These are phyloP conservation scores for Pulveroboletus sp. DNA, from an alignment of 768 basidiomycete species.

Conservation along the genomic window DNA sequence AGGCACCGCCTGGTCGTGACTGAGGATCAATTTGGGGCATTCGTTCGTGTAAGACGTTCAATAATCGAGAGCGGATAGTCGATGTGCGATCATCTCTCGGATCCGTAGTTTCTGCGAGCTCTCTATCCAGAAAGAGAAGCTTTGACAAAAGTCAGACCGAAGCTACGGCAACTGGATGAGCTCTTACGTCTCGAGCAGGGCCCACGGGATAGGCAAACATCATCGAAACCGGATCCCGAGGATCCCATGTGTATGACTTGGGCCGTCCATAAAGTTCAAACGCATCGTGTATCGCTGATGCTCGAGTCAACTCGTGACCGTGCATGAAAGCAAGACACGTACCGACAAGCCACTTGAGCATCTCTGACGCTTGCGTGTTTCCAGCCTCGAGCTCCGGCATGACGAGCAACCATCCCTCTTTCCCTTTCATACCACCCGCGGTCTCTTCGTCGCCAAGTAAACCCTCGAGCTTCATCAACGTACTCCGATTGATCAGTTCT, in stretches of 20 bases:
- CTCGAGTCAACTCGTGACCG: slow-evolving; percentile 8
- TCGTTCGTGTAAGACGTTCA: slow-evolving; percentile 58
- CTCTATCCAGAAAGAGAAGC: slow-evolving; percentile 86
- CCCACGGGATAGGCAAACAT: slow-evolving; percentile 96
- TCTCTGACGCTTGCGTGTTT: slow-evolving; percentile 65
- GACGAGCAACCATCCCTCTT: slow-evolving; percentile 83
- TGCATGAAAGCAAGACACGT: slow-evolving; percentile 24
- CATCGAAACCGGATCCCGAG: slow-evolving; percentile 71
- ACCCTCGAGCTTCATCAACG: slow-evolving; percentile 90
- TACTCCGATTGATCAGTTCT: slow-evolving; percentile 82
- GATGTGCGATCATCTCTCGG: slow-evolving; percentile 77
- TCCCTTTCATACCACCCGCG: slow-evolving; percentile 56
- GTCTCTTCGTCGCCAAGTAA: slow-evolving; percentile 74
- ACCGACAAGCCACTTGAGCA: slow-evolving; percentile 91
- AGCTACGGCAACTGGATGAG: not conserved
- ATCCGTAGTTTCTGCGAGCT: slow-evolving; percentile 73
- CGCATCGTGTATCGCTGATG: slow-evolving; percentile 73
- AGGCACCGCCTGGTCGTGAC: slow-evolving; percentile 6
- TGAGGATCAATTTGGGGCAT: slow-evolving; percentile 44
- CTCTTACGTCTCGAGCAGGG: slow-evolving; percentile 71
- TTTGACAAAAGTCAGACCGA: slow-evolving; percentile 31
- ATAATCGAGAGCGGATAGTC: slow-evolving; percentile 55
- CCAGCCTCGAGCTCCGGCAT: slow-evolving; percentile 82
- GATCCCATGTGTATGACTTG: slow-evolving; percentile 83
- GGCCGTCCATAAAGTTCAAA: slow-evolving; percentile 90